Evolutionary conservation across 306 rosid species (phyloP).

Genomic region (Citrullus colocynthis): DNA sequence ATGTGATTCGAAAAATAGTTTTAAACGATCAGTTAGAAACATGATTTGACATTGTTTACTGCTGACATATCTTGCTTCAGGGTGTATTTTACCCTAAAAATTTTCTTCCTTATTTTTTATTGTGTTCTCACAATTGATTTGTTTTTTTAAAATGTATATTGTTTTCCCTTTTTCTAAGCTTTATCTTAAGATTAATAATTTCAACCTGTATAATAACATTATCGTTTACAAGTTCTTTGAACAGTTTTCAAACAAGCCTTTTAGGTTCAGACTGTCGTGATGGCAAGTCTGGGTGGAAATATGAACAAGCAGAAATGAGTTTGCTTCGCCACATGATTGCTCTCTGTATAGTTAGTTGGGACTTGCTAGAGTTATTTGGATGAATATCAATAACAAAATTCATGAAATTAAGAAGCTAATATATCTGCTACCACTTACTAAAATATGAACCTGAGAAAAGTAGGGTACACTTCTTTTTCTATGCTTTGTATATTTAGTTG

Average conservation of each 20-base stretch:
- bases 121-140: background rate
- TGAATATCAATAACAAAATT: background rate
- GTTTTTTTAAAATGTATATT: background rate
- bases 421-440: background rate
- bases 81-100: no score
- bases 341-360: background rate
- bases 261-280: background rate
- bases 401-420: background rate
- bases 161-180: background rate
- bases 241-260: background rate
- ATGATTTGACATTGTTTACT: no score
- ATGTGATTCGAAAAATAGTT: no score
- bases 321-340: background rate
- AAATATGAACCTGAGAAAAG: background rate
- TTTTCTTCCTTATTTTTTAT: background rate
- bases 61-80: no score
- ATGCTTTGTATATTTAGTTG: background rate
- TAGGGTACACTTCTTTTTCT: background rate
- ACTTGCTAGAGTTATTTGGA: background rate
- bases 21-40: no score
- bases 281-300: background rate
- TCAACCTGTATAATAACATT: background rate
- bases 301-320: background rate
- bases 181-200: background rate
- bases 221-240: background rate